Base-by-base conservation (phyloP, 106 monocot genomes). In the Acorus gramineus region DNA sequence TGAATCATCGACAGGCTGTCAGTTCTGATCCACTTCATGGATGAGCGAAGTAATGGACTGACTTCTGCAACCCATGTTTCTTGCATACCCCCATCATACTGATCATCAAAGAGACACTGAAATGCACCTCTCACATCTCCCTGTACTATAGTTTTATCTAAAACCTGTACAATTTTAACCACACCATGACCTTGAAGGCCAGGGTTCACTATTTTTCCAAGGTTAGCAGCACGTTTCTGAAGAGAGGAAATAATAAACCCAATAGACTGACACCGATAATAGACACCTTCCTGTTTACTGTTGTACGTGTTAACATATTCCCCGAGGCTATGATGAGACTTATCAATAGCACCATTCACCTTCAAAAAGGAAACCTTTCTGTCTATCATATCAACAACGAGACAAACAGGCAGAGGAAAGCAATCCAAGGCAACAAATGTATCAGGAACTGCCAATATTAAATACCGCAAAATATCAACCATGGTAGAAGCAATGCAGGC, bases 1-100 rank as follows among this genome's bases (percentile, higher is more conserved):
- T 80, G 88, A 76, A 98, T 80, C 42, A 85, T 54, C 42, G 96
- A 77, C 54, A 69, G 65, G 55, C 71, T 79, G 56, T 83, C 79
- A 47, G 66, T 77, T 47, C 83, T 83, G 69, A 98, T 78, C 96
- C 91, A 91, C 57, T 92, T 92, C 68, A 98, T 58, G 62, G 91
- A 98, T 63, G 87, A 85, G 45, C 80, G 70, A 58, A 98, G 66
- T 47, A 67, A 81, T 64, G 96, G 88, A 64, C 83, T 98, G 49
- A 98, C 83, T 79, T 91, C 96, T 62, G 71, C 71, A 73, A 98
- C 85, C 96, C 96, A 98, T 10, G 55, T 62, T 62, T 88, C 87
- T 64, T 88, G 88, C 57, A 81, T 74, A 49, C 72, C 56, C 46
- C 50, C 8, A 91, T 87, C 85, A 59, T 81, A 85, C 10, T 83